A percentile compares a stretch with the other conserved stretches of the same genome.
phyloP scores from a whole-genome alignment of 768 basidiomycete genomes.

The Tubosaeta sp. region DNA sequence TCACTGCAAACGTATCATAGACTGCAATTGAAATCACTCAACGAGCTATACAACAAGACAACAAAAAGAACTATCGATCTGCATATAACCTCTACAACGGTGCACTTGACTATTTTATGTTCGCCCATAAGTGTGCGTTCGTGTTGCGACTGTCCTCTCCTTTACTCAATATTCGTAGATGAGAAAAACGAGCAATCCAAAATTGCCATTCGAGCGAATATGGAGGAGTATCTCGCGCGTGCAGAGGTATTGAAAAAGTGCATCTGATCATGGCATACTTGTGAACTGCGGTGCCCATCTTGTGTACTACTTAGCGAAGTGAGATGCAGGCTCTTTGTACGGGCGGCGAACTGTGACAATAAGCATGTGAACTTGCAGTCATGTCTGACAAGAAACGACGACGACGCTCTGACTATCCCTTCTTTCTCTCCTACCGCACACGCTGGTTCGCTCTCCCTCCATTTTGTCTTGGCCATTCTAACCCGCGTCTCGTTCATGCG shows the following conservation, averaged over 20 bases:
- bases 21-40: slow-evolving; percentile 85
- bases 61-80: slow-evolving; percentile 83
- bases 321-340: too few relatives aligned
- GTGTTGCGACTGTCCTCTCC: background rate
- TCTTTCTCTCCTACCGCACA: slow-evolving; percentile 60
- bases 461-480: slow-evolving; percentile 4
- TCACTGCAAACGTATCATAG: slow-evolving; percentile 29
- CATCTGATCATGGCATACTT: background rate
- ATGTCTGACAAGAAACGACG: slow-evolving; percentile 34
- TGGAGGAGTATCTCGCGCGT: slow-evolving; percentile 83
- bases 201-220: slow-evolving; percentile 74
- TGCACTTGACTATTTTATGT: slow-evolving; percentile 95
- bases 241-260: slow-evolving; percentile 84
- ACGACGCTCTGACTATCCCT: slow-evolving; percentile 51
- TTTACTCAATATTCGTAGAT: slow-evolving; percentile 24
- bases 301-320: too few relatives aligned
- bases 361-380: background rate
- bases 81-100: slow-evolving; percentile 92
- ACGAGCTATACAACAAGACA: slow-evolving; percentile 85
- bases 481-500: background rate
- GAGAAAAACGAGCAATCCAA: slow-evolving; percentile 93
- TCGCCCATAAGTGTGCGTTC: slow-evolving; percentile 77
- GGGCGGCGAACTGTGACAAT: too few relatives aligned
- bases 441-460: slow-evolving; percentile 49
- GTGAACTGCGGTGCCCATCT: too few relatives aligned